Evolutionary conservation across 139 green algal genomes (phyloP).

Genomic region (Chlamydomonas sp.): DNA sequence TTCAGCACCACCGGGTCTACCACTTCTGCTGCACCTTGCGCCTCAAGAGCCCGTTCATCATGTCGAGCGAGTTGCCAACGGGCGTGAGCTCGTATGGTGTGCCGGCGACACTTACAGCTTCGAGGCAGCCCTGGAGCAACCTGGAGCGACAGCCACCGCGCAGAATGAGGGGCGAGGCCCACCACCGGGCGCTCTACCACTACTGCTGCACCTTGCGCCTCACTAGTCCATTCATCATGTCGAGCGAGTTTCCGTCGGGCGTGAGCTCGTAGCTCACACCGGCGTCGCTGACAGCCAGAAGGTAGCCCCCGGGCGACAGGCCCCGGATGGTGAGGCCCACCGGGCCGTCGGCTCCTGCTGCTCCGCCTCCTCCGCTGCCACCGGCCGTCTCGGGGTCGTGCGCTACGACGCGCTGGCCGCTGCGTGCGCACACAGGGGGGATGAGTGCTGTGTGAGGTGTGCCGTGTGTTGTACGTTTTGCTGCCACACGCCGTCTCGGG

Average conservation of each 20-base stretch:
- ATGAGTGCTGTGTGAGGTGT: too few relatives aligned
- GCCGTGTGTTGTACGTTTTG: too few relatives aligned
- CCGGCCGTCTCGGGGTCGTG: neutral
- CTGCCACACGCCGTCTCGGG: neutral
- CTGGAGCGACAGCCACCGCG: too few relatives aligned
- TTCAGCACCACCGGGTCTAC: too few relatives aligned
- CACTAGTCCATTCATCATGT: slow-evolving; percentile 64
- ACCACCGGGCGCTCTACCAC: too few relatives aligned
- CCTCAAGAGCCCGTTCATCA: slow-evolving; percentile 54
- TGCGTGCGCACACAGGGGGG: too few relatives aligned
- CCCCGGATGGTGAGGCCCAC: slow-evolving; percentile 21
- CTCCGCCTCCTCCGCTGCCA: neutral
- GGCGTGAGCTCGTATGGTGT: slow-evolving; percentile 74
- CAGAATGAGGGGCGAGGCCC: too few relatives aligned
- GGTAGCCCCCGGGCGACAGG: slow-evolving; percentile 52
- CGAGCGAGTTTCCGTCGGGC: slow-evolving; percentile 84
- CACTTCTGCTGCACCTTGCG: too few relatives aligned
- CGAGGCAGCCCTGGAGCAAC: too few relatives aligned
- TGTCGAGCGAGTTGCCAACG: slow-evolving; percentile 82
- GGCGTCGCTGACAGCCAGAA: slow-evolving; percentile 54
- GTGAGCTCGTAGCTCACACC: slow-evolving; percentile 73
- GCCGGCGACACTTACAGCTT: too few relatives aligned
- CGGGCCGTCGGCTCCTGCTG: neutral
- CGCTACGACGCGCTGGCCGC: neutral
- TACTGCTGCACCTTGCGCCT: slow-evolving; percentile 39